Evolutionary conservation across 129 eudicot species (phyloP), one percentile per base, ranked within the genome.

Genomic region (Artemisia annua): DNA sequence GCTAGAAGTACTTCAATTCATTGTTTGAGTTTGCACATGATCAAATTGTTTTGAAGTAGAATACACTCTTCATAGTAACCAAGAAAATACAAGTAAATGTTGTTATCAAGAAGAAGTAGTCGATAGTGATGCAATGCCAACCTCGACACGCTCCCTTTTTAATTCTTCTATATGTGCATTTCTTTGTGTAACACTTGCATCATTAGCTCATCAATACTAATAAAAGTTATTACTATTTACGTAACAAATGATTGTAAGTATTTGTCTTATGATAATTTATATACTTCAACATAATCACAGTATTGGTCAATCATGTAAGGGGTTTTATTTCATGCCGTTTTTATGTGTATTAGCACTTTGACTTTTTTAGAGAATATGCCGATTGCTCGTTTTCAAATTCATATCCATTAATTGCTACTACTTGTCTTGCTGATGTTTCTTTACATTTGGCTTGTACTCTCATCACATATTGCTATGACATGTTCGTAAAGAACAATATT

Each of bases 31-130:
- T n/a, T n/a, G n/a, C n/a, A n/a, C n/a, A n/a, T n/a, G n/a, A n/a
- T n/a, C n/a, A n/a, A n/a, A n/a, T n/a, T n/a, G n/a, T n/a, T 64
- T 71, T 78, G 78, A 71, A 78, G 78, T 78, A 78, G 68, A 64
- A 78, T 71, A 78, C 82, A 71, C 82, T 78, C 82, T 54, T 71
- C 60, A 78, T 71, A 22, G 77, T 78, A 78, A 71, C 63, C 68
- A 71, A 78, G 73, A 78, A 71, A 78, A 71, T 78, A 64, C 78
- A 17, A 64, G 73, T 78, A 78, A 71, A 78, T 78, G 82, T 78
- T 71, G 82, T 71, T 78, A 78, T 78, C 82, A 71, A 78, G 76
- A 71, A n/a, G n/a, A n/a, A n/a, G n/a, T n/a, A n/a, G n/a, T n/a
- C n/a, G n/a, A n/a, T 32, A 5, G 2, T 26, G 30, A n/a, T n/a